A percentile compares a stretch with the other conserved stretches of the same genome.
phyloP scores from a whole-genome alignment of 2,329 filamentous ascomycete species.

The Claviceps capensis region DNA sequence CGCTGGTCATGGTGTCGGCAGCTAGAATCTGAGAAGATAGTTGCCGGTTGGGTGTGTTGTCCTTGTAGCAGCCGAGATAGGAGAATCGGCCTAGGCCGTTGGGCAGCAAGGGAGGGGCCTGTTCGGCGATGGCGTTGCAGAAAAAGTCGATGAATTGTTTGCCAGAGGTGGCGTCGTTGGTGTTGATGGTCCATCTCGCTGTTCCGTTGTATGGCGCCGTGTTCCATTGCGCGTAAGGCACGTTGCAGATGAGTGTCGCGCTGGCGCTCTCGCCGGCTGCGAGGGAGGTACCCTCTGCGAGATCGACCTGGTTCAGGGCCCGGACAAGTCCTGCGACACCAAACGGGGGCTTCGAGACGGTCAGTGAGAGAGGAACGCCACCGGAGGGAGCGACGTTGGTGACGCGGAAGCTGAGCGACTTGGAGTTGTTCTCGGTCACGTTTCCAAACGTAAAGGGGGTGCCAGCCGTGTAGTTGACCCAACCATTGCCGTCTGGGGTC shows the following conservation, averaged over 20 bases:
- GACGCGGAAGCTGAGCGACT: conserved; percentile 35
- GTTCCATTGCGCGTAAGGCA: conserved; percentile 44
- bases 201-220: conserved; percentile 32
- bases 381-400: conserved; percentile 35
- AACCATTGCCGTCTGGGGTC: conserved; percentile 32
- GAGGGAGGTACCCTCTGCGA: conserved; percentile 41
- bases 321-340: conserved; percentile 39
- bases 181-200: conserved; percentile 43
- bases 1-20: conserved; percentile 27
- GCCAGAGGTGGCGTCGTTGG: conserved; percentile 35
- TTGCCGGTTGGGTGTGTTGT: conserved; percentile 41
- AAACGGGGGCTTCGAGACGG: conserved; percentile 48
- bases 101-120: conserved; percentile 32
- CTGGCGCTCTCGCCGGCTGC: conserved; percentile 34
- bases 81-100: conserved; percentile 34
- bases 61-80: conserved; percentile 41
- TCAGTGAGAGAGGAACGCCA: conserved; percentile 35
- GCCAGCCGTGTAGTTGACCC: conserved; percentile 31
- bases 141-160: conserved; percentile 39
- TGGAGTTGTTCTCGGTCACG: conserved; percentile 36
- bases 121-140: conserved; percentile 37
- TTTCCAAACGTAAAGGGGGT: conserved; percentile 40
- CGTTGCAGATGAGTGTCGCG: conserved; percentile 39
- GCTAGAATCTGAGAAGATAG: conserved; percentile 28
- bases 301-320: conserved; percentile 40